Evolutionary conservation across 2,329 filamentous ascomycete species (phyloP).

Genomic region (Ascochyta viciae-villosae): DNA sequence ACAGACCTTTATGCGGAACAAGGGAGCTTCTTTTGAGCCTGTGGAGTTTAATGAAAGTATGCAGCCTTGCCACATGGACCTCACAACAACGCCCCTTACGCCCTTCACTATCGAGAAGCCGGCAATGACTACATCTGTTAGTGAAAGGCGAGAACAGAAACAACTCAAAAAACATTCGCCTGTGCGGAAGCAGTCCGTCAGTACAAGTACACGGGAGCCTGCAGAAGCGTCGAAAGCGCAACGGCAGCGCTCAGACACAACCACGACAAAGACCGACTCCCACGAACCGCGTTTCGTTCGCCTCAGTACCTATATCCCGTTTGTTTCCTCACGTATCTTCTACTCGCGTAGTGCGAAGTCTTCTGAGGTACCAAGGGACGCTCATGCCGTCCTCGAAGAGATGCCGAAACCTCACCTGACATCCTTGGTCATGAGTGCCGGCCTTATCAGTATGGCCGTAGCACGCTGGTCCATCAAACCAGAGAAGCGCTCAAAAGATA

Average conservation of each 20-base stretch:
- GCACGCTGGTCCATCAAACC: conserved; percentile 32
- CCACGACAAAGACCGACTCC: conserved; percentile 20
- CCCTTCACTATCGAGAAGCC: conserved; percentile 28
- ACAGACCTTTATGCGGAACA: conserved; percentile 46
- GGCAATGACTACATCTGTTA: neutral
- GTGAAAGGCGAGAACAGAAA: conserved; percentile 1
- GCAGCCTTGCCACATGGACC: conserved; percentile 38
- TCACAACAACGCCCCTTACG: conserved; percentile 34
- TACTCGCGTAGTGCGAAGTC: conserved; percentile 36
- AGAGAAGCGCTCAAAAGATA: conserved; percentile 11
- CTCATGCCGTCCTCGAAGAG: conserved; percentile 38
- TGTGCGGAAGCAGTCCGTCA: conserved; percentile 26
- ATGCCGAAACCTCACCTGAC: conserved; percentile 41
- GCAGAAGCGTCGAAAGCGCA: conserved; percentile 20
- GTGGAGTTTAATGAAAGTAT: conserved; percentile 44
- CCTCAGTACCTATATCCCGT: conserved; percentile 40
- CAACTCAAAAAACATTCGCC: conserved; percentile 20
- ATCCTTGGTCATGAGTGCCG: conserved; percentile 43
- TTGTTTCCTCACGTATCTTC: conserved; percentile 44
- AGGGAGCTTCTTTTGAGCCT: conserved; percentile 46
- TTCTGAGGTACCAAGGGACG: conserved; percentile 29
- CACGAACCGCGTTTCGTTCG: conserved; percentile 43
- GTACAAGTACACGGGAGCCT: conserved; percentile 1
- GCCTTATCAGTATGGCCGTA: conserved; percentile 43
- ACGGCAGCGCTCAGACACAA: conserved; percentile 30